Percentiles rank a stretch among this genome's conserved stretches.
These are phyloP conservation scores for Fusarium oligoseptatum DNA, from an alignment of 2,329 filamentous ascomycete genomes.

Conservation along the genomic window DNA sequence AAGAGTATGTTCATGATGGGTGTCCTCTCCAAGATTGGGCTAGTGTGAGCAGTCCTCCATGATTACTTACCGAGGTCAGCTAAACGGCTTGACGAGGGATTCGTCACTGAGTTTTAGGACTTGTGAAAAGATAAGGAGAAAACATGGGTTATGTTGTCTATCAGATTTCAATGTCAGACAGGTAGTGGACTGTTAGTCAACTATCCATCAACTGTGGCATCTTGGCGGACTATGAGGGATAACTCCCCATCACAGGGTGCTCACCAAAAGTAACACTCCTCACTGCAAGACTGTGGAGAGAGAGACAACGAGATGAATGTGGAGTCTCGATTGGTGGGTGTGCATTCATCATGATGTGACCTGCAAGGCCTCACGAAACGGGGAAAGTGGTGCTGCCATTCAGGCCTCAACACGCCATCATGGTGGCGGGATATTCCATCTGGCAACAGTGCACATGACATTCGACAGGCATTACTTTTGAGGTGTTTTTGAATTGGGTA, in stretches of 20 bases:
- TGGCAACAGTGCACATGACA: not conserved
- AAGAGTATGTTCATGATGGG: not conserved
- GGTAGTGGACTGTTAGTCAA: not conserved
- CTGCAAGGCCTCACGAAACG: conserved; percentile 5
- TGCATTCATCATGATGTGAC: conserved; percentile 16
- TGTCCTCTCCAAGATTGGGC: not conserved
- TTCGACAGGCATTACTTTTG: not conserved
- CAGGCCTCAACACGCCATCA: not conserved
- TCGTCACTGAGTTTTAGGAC: not conserved
- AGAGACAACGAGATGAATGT: conserved; percentile 1
- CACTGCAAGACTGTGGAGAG: not conserved
- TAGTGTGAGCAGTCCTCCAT: not conserved
- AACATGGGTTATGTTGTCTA: not conserved
- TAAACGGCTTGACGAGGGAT: not conserved
- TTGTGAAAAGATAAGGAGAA: not conserved
- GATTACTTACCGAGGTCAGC: not conserved
- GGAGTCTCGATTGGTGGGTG: conserved; percentile 1
- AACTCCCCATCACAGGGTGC: not conserved
- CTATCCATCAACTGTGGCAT: not conserved
- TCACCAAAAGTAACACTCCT: not conserved
- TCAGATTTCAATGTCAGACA: not conserved
- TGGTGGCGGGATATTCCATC: not conserved
- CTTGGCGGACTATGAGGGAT: not conserved
- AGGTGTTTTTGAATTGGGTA: conserved; percentile 8
- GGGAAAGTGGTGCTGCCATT: conserved; percentile 8